Evolutionary conservation across 768 basidiomycete genomes (phyloP), one percentile per base, ranked within the genome.

Genomic region (Coprinellus aureogranulatus): DNA sequence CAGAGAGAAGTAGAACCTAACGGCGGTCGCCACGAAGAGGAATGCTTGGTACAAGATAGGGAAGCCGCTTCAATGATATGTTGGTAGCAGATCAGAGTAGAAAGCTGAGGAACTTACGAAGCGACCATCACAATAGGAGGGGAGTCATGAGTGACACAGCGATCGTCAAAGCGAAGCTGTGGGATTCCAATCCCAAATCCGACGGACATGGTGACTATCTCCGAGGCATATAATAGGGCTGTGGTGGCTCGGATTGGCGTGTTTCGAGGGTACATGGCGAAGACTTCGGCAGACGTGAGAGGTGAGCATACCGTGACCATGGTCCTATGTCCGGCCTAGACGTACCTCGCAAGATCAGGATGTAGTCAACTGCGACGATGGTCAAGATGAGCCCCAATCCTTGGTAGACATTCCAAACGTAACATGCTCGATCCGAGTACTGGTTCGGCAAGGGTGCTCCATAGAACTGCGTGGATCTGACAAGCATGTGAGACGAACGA

Each of bases 321-420:
- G n/a, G n/a, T n/a, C n/a, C n/a, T n/a, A n/a, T n/a, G n/a, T n/a
- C n/a, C n/a, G n/a, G n/a, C n/a, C n/a, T n/a, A n/a, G 9, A 56
- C 64, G 53, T 54, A 76, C 77, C 68, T 64, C 78, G 68, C 28
- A 78, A 59, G 49, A 78, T 74, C 14, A 79, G 67, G 37, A 79
- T 68, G 16, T 69, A 69, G 59, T 79, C 77, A 11, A 76, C 73
- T 11, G 61, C 63, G 2, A 59, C 59, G 18, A 75, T 64, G 26
- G 77, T 62, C 2, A 61, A 44, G 8, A 69, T 57, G 14, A 71
- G 64, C 9, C 71, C 71, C 8, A 71, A 65, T 18, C 69, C 76
- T 65, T 77, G 76, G 53, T 72, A 77, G 16, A 76, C 65, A 59
- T 77, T 70, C 77, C 76, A 79, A 53, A 77, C 72, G 62, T 70